Evolutionary conservation across 2,329 filamentous ascomycete species (phyloP), one percentile per base, ranked within the genome.

Genomic region (Colletotrichum limetticola): DNA sequence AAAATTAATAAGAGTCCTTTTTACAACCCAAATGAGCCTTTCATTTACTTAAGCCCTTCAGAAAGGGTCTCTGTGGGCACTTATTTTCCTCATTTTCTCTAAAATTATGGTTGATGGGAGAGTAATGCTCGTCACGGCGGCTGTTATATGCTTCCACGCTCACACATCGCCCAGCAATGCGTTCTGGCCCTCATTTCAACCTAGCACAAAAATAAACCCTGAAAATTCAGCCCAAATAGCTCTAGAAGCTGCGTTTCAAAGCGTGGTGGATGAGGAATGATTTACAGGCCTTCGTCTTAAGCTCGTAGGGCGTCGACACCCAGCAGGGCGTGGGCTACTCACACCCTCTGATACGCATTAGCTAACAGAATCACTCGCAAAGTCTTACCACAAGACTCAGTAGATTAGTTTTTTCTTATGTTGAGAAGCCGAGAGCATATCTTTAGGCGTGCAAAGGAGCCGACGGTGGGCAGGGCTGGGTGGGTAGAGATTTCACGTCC

Each of bases 291-390:
- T 49, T 49, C 19, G 16, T 22, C 42, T 49, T 22, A 4, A 49
- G 42, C 19, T 49, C 8, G 4, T n/a, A 22, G 19, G 7, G 19
- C n/a, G 19, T 49, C 19, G 42, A 49, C 8, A 22, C 7, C 19
- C 19, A 49, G 42, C 42, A 9, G 16, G 8, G 7, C 42, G 1
- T 49, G 19, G 19, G 7, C 19, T n/a, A 5, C 4, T 8, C 42
- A 3, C 19, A 11, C 19, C 7, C 8, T 49, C 19, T 49, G 3
- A 8, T 19, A n/a, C 19, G 16, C 8, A 9, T n/a, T n/a, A 19
- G 7, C 16, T 0, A n/a, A 3, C 2, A 49, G 0, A 9, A n/a
- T 1, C 8, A n/a, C 42, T 49, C 42, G 42, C 7, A 49, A 1
- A n/a, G 19, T 3, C 42, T n/a, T n/a, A 19, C 7, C 7, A 9